Evolutionary conservation across 2,329 filamentous ascomycete species (phyloP).

Genomic region (Pyricularia grisea): DNA sequence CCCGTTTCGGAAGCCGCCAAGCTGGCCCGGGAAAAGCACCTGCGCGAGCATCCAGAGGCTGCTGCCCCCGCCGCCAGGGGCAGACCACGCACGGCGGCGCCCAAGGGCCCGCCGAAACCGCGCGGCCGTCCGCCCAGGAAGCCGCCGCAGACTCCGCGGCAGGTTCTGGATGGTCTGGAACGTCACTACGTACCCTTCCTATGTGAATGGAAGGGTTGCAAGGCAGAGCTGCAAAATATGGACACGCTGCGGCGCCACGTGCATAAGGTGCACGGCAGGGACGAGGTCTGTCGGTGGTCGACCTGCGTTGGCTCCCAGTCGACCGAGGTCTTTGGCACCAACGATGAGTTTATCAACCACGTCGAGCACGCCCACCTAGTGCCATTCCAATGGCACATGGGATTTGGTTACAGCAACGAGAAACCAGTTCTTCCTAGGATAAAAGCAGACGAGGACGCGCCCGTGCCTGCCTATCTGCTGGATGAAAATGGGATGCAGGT

Average conservation of each 20-base stretch:
- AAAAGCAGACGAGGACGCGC: constrained; percentile 5
- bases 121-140: constrained; percentile 32
- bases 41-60: neutral
- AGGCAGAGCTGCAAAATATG: constrained; percentile 52
- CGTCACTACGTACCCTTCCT: constrained; percentile 40
- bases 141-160: constrained; percentile 25
- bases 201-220: constrained; percentile 52
- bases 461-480: constrained; percentile 37
- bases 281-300: constrained; percentile 27
- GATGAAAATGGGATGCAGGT: constrained; percentile 44
- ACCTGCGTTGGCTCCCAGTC: constrained; percentile 22
- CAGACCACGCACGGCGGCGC: neutral
- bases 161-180: constrained; percentile 29
- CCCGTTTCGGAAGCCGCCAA: constrained; percentile 3
- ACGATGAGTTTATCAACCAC: constrained; percentile 34
- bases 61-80: neutral
- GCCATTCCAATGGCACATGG: constrained; percentile 46
- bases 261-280: constrained; percentile 33
- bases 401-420: constrained; percentile 44
- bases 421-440: neutral
- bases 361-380: constrained; percentile 43
- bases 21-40: neutral
- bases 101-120: constrained; percentile 18
- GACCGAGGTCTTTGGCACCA: constrained; percentile 5
- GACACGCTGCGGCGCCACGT: constrained; percentile 49